Evolutionary conservation across 257 asterid species (phyloP).

Genomic region (Fraxinus quadrangulata): DNA sequence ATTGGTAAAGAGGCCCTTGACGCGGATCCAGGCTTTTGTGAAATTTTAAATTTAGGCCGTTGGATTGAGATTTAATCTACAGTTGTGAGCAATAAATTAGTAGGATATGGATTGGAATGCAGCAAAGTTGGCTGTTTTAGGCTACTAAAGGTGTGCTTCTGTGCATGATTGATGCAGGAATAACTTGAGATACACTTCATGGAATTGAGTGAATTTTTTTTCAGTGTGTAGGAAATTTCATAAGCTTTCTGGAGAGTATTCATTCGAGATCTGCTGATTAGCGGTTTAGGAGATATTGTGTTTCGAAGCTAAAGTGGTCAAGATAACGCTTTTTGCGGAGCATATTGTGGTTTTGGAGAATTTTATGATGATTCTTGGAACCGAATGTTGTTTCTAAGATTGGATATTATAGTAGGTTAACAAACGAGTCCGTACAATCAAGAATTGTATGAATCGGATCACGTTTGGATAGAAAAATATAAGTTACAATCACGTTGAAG

Average conservation of each 20-base stretch:
- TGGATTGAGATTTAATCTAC: conserved; percentile 59
- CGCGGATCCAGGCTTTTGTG: conserved; percentile 54
- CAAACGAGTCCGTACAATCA: conserved; percentile 29
- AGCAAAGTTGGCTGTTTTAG: conserved; percentile 30
- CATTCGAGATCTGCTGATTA: neutral
- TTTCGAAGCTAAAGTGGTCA: conserved; percentile 50
- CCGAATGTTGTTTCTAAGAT: conserved; percentile 10
- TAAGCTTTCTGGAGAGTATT: conserved; percentile 40
- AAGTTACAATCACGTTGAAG: conserved; percentile 36
- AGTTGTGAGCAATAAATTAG: conserved; percentile 35
- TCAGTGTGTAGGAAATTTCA: conserved; percentile 46
- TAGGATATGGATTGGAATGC: conserved; percentile 42
- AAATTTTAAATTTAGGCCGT: conserved; percentile 69
- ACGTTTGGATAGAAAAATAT: conserved; percentile 28
- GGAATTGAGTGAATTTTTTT: conserved; percentile 33
- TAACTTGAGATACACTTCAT: conserved; percentile 34
- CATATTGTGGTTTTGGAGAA: conserved; percentile 30
- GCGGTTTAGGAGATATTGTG: conserved; percentile 31
- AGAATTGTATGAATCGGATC: conserved; percentile 31
- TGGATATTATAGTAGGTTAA: conserved; percentile 21
- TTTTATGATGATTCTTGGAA: conserved; percentile 31
- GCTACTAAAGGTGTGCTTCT: conserved; percentile 62
- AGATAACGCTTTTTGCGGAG: conserved; percentile 17
- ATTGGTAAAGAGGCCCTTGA: conserved; percentile 54
- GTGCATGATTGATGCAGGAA: conserved; percentile 37